Base-by-base conservation (phyloP, 2,329 filamentous ascomycete species). In the Clonostachys solani region DNA sequence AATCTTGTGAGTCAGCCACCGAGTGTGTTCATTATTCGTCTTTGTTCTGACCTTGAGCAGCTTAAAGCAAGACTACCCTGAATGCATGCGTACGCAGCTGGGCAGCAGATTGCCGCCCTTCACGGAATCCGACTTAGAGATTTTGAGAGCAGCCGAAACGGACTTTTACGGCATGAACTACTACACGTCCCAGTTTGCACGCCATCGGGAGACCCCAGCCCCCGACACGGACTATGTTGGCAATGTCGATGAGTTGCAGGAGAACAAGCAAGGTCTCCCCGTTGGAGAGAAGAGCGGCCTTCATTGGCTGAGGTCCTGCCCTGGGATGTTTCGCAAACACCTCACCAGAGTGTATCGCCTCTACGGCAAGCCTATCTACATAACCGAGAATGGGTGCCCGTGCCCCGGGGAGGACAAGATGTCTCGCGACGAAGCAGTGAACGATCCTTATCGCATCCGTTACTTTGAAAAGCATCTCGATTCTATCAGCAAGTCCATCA, bases 141-240 rank as follows among this genome's bases (percentile, higher is more conserved):
- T 64, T 0, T 52, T 67, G 0, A 43, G 49, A 1, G 51, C 52
- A 5, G 55, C 57, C 0, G 54, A 59, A 8, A 57, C 54, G 5
- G 60, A 63, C 44, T 70, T 69, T 45, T 70, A 68, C 48, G 66
- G 66, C 40, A 69, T 69, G 65, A 68, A 70, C 52, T 65, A 63
- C 48, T 71, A 71, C 59, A 68, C 67, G 1, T 62, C 63, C 0
- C 62, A 66, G 46, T 69, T 60, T 46, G 62, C 63, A 2, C 57
- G 56, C 3, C 61, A 66, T 44, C 49, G 55, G 3, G 40, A 53
- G 5, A 46, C 36, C 6, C 53, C 54, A 2, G 53, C 65, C 2
- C 46, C 56, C 0, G 54, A 49, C 6, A 60, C 58, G 2, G 66
- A 69, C 50, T 61, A 62, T 42, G 45, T 60, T 10, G 65, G 66